Evolutionary conservation across 805 yeast genomes (phyloP).

Genomic region (Cyberlindnera nakhonratchasimensis): DNA sequence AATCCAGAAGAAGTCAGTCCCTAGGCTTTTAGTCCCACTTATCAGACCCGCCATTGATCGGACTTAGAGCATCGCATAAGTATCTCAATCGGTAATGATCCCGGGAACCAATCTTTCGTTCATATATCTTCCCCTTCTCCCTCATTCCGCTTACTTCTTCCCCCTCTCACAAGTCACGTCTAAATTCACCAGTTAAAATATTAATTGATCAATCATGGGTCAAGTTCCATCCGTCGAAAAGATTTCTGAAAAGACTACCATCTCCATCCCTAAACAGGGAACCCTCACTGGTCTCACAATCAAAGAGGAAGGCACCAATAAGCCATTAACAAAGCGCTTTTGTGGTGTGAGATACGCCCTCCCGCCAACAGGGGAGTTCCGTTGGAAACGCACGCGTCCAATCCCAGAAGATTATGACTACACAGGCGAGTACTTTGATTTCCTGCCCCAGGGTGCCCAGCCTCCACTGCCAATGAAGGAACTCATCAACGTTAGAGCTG

Average conservation of each 20-base stretch:
- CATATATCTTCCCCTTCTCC: not conserved
- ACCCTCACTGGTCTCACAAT: slow-evolving; percentile 15
- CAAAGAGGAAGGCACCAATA: slow-evolving; percentile 11
- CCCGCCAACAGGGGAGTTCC: slow-evolving; percentile 31
- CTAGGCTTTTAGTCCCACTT: not conserved
- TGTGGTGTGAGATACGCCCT: slow-evolving; percentile 28
- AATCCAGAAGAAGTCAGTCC: too few species aligned
- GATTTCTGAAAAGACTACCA: slow-evolving; percentile 12
- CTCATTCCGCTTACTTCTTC: not conserved
- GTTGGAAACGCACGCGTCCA: slow-evolving; percentile 34
- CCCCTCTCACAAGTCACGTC: not conserved
- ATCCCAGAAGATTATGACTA: slow-evolving; percentile 35
- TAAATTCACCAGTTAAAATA: too few species aligned
- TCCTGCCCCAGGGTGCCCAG: slow-evolving; percentile 16
- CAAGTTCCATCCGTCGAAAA: slow-evolving; percentile 15
- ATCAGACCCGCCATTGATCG: not conserved
- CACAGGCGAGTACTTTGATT: slow-evolving; percentile 35
- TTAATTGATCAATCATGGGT: slow-evolving; percentile 5
- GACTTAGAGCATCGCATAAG: not conserved
- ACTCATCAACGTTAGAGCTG: slow-evolving; percentile 13
- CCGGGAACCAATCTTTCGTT: not conserved
- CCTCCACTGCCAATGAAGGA: slow-evolving; percentile 13
- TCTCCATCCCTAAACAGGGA: slow-evolving; percentile 8
- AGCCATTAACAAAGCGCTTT: slow-evolving; percentile 14
- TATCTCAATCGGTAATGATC: not conserved